phyloP scores from a whole-genome alignment of 2,329 filamentous ascomycete genomes.

The Phialophora expanda region DNA sequence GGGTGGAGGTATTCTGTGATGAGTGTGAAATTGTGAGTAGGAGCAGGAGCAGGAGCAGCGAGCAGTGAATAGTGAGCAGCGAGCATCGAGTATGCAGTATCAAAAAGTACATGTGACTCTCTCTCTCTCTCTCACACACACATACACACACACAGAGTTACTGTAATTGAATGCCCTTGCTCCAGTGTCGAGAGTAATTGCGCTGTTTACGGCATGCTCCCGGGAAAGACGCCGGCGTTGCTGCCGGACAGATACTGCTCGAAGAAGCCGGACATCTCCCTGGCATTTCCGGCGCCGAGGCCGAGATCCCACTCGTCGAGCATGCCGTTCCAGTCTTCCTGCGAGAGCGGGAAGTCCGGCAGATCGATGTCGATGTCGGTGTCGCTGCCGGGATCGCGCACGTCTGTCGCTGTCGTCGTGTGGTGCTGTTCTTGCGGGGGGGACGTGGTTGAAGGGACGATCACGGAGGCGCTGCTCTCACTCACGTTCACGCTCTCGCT shows the following conservation, averaged over 20 bases:
- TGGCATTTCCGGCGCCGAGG: slow-evolving; percentile 26
- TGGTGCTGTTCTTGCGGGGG: not conserved
- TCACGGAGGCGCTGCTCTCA: not conserved
- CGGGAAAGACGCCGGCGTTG: not conserved
- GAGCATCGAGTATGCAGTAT: not conserved
- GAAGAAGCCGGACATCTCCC: slow-evolving; percentile 35
- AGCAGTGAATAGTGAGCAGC: no score
- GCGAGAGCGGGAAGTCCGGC: slow-evolving; percentile 27
- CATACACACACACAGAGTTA: not conserved
- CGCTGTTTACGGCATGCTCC: not conserved
- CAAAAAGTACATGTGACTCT: not conserved
- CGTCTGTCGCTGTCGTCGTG: not conserved
- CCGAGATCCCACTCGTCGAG: slow-evolving; percentile 36
- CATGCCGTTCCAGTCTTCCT: slow-evolving; percentile 35
- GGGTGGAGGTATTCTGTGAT: not conserved
- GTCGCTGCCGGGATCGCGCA: slow-evolving; percentile 12
- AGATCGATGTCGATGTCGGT: slow-evolving; percentile 16
- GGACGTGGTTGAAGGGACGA: not conserved
- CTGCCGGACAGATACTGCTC: slow-evolving; percentile 19
- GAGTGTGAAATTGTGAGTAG: not conserved
- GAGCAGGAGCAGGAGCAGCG: no score
- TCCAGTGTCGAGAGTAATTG: not conserved
- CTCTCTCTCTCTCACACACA: not conserved
- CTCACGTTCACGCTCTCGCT: not conserved
- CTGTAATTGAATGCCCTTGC: not conserved